These are phyloP conservation scores for Aspergillus egyptiacus DNA, from an alignment of 495 filamentous ascomycete species.

Conservation along the genomic window DNA sequence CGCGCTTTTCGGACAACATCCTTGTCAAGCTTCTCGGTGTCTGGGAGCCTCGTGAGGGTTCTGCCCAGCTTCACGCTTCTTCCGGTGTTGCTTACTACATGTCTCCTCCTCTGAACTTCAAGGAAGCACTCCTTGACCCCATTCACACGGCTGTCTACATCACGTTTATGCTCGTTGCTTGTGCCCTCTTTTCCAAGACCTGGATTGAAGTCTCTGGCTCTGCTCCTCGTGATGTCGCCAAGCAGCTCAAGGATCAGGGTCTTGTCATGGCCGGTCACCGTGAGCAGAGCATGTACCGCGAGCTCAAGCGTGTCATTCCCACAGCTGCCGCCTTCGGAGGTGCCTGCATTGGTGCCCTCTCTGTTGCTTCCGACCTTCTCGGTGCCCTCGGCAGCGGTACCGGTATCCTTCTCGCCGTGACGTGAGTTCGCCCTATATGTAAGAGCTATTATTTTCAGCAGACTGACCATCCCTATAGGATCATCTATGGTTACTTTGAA, in stretches of 20 bases:
- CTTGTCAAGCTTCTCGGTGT: conserved; percentile 93
- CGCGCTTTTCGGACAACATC: conserved; percentile 95
- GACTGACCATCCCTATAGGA: conserved; percentile 49
- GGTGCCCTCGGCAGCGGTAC: conserved; percentile 96
- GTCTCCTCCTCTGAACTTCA: conserved; percentile 97
- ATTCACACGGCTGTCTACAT: conserved; percentile 96
- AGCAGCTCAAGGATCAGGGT: conserved; percentile 99
- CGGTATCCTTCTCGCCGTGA: conserved; percentile 96
- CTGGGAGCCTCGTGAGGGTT: conserved; percentile 97
- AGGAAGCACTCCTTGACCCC: conserved; percentile 89
- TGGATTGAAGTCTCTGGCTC: conserved; percentile 99
- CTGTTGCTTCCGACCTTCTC: conserved; percentile 89
- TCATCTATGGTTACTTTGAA: conserved; percentile 99
- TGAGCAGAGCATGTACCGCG: conserved; percentile 99
- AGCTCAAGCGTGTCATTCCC: conserved; percentile 97
- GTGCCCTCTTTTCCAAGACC: conserved; percentile 98
- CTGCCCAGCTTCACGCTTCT: conserved; percentile 84
- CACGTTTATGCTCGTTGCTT: conserved; percentile 92
- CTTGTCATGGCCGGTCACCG: conserved; percentile 99
- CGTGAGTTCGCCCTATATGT: conserved; percentile 71
- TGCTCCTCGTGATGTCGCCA: conserved; percentile 94
- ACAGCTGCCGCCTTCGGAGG: conserved; percentile 98
- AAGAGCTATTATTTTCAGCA: not conserved
- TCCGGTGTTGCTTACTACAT: conserved; percentile 98
- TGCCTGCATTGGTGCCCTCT: conserved; percentile 97